Base-by-base conservation (phyloP, 345 rosid genomes). In the Pugionium dolabratum region DNA sequence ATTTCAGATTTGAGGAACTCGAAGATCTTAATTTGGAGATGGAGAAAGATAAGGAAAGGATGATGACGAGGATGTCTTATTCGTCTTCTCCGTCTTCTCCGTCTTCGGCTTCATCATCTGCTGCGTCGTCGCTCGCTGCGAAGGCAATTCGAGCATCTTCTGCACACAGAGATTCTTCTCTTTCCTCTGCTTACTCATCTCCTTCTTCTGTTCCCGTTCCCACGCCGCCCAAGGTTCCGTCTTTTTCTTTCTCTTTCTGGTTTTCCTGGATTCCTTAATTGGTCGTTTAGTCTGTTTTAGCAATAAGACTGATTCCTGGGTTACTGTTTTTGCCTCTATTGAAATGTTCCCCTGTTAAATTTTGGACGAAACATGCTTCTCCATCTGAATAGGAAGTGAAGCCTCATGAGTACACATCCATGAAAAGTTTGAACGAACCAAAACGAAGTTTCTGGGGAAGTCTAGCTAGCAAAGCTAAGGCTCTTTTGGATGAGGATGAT, bases 111-210 rank as follows among this genome's bases (percentile, higher is more conserved):
- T 79, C 84, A 1, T 80, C 87, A 0, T 50, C 83, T 4, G 74
- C 81, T 9, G 75, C 84, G 1, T 65, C 81, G 7, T 80, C 82
- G 2, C 79, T 83, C 34, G 84, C 88, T 18, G 93, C 97, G 18
- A 88, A 82, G 76, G 97, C 98, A 25, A 90, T 89, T 9, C 75
- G 85, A 71, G 98, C 95, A 49, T 84, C 89, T 39, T 87, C 98
- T n/a, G 89, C 96, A 4, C 78, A 72, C 62, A 82, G 78, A 60
- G 92, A 79, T 69, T 84, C 90, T 26, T 86, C 93, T 51, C 82
- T 86, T 57, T 84, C 89, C 44, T 81, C 93, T 50, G 93, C 87
- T 55, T 84, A 81, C 78, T 75, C 80, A 0, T 80, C 85, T 44
- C 64, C 85, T 59, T 50, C 81, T 35, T 64, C 77, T 48, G 49